A percentile compares a stretch with the other conserved stretches of the same genome.
These are phyloP conservation scores for Verticillium albo-atrum DNA, from an alignment of 2,329 filamentous ascomycete species.

Conservation along the genomic window DNA sequence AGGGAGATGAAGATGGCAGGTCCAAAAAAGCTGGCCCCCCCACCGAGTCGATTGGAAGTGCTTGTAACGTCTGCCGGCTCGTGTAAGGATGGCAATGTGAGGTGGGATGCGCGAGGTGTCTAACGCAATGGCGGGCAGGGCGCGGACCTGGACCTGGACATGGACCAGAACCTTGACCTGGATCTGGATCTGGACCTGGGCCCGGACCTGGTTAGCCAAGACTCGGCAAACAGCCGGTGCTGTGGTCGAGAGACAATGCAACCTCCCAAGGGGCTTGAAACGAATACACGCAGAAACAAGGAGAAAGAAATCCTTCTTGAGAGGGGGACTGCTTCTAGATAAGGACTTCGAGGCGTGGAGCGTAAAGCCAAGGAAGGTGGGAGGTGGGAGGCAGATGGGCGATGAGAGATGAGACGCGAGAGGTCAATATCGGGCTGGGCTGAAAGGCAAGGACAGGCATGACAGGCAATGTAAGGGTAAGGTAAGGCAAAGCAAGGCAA, in stretches of 20 bases:
- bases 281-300: neutral
- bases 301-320: neutral
- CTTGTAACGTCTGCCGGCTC: neutral
- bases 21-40: neutral
- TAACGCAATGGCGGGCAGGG: neutral
- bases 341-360: neutral
- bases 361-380: neutral
- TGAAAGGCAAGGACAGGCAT: neutral
- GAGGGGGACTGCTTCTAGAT: neutral
- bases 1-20: neutral
- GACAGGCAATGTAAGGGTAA: neutral
- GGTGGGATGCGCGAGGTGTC: neutral
- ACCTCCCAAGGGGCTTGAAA: neutral
- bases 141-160: too few relatives aligned
- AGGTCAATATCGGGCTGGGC: neutral
- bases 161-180: neutral
- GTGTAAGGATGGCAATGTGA: too few relatives aligned
- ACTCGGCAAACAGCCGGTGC: neutral
- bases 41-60: neutral
- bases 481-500: conserved; percentile 2
- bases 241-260: neutral
- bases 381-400: too few relatives aligned
- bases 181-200: neutral
- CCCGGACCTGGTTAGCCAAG: neutral
- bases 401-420: too few relatives aligned